Evolutionary conservation across 2,329 filamentous ascomycete species (phyloP).

Genomic region (Monilinia laxa): DNA sequence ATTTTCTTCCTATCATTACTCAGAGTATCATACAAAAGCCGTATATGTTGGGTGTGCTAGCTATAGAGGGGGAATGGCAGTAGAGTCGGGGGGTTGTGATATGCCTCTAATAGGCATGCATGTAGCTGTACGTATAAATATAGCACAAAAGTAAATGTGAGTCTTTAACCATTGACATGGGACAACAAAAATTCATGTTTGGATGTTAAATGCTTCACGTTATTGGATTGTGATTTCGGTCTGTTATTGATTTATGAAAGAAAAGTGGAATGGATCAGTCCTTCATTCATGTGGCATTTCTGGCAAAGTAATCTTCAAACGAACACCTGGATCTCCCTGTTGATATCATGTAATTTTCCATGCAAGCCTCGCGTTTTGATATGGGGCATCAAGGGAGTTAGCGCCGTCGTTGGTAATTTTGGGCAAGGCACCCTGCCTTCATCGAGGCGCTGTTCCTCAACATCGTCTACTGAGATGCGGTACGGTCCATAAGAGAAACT

Average conservation of each 20-base stretch:
- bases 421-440: too few relatives aligned
- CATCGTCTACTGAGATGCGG: neutral
- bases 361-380: too few relatives aligned
- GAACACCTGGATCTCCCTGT: too few relatives aligned
- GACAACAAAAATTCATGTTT: slow-evolving; percentile 8
- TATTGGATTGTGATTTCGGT: neutral
- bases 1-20: neutral
- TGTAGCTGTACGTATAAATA: neutral
- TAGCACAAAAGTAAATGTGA: neutral
- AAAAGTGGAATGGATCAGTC: neutral
- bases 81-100: neutral
- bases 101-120: neutral
- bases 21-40: neutral
- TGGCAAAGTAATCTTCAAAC: too few relatives aligned
- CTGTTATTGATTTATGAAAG: neutral
- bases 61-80: neutral
- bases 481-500: neutral
- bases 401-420: too few relatives aligned
- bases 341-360: too few relatives aligned
- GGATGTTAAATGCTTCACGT: neutral
- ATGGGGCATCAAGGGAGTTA: too few relatives aligned
- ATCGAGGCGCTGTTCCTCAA: neutral
- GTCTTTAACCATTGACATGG: neutral
- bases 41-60: neutral
- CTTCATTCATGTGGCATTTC: too few relatives aligned